Base-by-base conservation (phyloP, 345 rosid genomes). In the Murraya paniculata region DNA sequence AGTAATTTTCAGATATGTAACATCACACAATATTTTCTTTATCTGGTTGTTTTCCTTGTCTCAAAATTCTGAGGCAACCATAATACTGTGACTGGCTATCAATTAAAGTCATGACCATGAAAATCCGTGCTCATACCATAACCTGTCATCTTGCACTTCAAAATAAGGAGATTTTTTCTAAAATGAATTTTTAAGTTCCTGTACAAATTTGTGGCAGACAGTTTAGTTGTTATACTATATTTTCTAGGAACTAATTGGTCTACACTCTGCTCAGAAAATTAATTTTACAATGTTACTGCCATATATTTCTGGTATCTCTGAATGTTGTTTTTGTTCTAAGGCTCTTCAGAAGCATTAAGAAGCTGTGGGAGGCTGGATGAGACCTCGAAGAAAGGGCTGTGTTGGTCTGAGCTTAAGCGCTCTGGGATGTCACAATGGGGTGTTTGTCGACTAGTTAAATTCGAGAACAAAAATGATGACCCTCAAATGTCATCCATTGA, bases 351-450 rank as follows among this genome's bases (percentile, higher is more conserved):
- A 83, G 67, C 58, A 56, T 57, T 53, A 48, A 41, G 68, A 27
- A 57, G 65, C 70, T 69, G 55, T 21, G 71, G 35, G 73, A 73
- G 68, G 45, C 76, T 66, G 60, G 79, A 86, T 64, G 85, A 82
- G 70, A 83, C 73, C 68, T 80, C 80, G 31, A 86, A 76, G 38
- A 84, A 78, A 81, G 89, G 84, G 45, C 24, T 68, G 56, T 81
- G 91, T 80, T 79, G 82, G 85, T 78, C 80, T 79, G 87, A 88
- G 73, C 75, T 84, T 55, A 85, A 84, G 72, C 80, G 72, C 27
- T 68, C 79, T 5, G 82, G 79, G 61, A 83, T 91, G 91, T 78
- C 86, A 31, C 81, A 75, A 61, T 85, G 89, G 91, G 83, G 85
- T 53, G 73, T 59, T 67, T 75, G 68, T 41, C 84, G 80, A 56